Base-by-base conservation (phyloP, 768 basidiomycete genomes). In the Serendipita sp. region DNA sequence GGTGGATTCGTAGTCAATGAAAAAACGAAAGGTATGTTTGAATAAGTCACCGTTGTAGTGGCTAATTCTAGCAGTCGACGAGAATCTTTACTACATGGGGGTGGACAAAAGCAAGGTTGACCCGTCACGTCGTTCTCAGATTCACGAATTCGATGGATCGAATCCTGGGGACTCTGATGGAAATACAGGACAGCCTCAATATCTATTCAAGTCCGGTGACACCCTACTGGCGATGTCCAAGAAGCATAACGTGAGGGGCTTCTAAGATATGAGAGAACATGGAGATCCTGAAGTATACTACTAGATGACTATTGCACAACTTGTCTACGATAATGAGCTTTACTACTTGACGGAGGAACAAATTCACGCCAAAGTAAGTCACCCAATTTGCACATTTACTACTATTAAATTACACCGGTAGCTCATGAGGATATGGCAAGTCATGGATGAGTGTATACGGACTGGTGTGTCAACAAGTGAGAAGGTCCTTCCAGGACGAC, bases 1-100 rank as follows among this genome's bases (percentile, higher is more conserved):
- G 92, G 92, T 48, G 92, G 92, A 2, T 96, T 95, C 71, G 92
- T 95, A 2, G 91, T 96, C 30, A 96, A 96, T 70, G 89, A 93
- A 45, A 89, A 91, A 73, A 96, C 92, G 1, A 87, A 93, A 78
- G 85, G 89, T 86, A 68, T 65, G 70, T 67, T 16, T 13, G 41
- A 3, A 28, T 18, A 3, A 15, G 16, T 15, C 30, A 2, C 44
- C 32, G 58, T 7, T n/a, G 18, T 18, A 63, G 32, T n/a, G 30
- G 28, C 47, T 41, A 4, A 32, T 41, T 18, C 11, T 47, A 18
- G 60, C n/a, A 88, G 90, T 85, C 64, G 91, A 91, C 69, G 94
- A 97, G 76, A 97, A 97, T 71, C 72, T 96, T 67, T 97, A 90
- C 73, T 97, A 96, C 79, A 91, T 91, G 74, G 85, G 89, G 16